Conservation (phyloP, 2,329 filamentous ascomycete species). For the Neonectria faginata region DNA sequence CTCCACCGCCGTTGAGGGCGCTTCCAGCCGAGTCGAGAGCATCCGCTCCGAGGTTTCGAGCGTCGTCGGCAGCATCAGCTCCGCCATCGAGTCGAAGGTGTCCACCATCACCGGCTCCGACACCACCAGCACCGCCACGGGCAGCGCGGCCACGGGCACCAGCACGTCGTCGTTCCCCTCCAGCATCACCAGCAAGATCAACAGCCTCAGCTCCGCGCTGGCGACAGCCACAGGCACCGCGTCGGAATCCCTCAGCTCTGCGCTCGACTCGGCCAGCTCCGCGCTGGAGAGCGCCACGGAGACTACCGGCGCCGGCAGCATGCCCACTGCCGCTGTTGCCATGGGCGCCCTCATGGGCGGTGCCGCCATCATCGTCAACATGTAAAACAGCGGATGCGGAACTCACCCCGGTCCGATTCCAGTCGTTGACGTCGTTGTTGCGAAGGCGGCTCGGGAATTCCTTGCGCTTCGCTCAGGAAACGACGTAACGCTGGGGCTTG, state of each 20-base stretch:
- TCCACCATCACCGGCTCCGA: neutral
- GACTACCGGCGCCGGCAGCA: constrained; percentile 46
- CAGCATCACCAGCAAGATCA: constrained; percentile 23
- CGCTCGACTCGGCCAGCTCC: constrained; percentile 36
- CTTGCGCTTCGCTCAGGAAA: neutral
- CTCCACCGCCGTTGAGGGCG: constrained; percentile 7
- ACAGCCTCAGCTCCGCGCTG: constrained; percentile 15
- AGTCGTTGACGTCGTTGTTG: neutral
- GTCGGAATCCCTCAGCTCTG: constrained; percentile 44
- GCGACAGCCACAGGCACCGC: constrained; percentile 33
- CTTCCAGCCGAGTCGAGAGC: constrained; percentile 8
- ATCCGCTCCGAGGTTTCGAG: constrained; percentile 2
- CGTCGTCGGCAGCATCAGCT: neutral
- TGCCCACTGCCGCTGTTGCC: constrained; percentile 57
- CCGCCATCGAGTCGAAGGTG: neutral
- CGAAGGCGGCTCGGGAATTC: neutral
- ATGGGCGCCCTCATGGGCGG: constrained; percentile 62
- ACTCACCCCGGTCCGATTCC: neutral
- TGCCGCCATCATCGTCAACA: constrained; percentile 58
- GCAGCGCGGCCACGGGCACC: constrained; percentile 2
- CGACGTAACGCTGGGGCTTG: neutral
- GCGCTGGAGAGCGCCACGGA: constrained; percentile 33
- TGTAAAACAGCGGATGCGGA: constrained; percentile 50
- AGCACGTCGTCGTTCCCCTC: constrained; percentile 23
- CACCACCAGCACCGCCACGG: constrained; percentile 6